A percentile compares a stretch with the other conserved stretches of the same genome.
phyloP scores from a whole-genome alignment of 2,329 filamentous ascomycete species.

The Dothideomycetes sp. region DNA sequence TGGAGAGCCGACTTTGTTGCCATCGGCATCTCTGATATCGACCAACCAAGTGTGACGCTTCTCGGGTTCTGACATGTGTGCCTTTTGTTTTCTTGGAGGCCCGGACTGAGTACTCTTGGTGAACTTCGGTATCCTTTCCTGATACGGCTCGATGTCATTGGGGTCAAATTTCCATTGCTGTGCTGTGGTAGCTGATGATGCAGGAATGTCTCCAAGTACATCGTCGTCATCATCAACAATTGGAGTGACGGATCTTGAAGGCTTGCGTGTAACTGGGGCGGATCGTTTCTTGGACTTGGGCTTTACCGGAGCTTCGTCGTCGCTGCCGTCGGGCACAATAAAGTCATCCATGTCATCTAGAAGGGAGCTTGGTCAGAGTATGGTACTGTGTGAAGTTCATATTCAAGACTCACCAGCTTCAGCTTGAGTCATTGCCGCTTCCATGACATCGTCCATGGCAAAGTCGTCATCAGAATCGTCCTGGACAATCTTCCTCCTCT shows the following conservation, averaged over 20 bases:
- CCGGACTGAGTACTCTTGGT: conserved; percentile 16
- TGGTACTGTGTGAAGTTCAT: background rate
- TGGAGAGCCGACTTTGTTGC: conserved; percentile 63
- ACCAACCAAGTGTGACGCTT: conserved; percentile 85
- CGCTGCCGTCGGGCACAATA: conserved; percentile 75
- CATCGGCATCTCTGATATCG: conserved; percentile 73
- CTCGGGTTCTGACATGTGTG: conserved; percentile 71
- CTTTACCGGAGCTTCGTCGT: conserved; percentile 60
- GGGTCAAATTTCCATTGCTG: conserved; percentile 72
- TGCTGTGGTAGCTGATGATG: conserved; percentile 49
- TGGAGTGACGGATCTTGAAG: conserved; percentile 35
- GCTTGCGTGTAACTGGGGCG: conserved; percentile 41
- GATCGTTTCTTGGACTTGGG: conserved; percentile 35
- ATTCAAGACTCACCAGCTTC: conserved; percentile 44
- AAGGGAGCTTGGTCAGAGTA: conserved; percentile 14
- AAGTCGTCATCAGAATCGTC: conserved; percentile 60
- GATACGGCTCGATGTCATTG: conserved; percentile 39
- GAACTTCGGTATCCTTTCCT: conserved; percentile 12
- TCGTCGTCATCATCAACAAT: conserved; percentile 37
- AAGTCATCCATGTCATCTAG: conserved; percentile 77
- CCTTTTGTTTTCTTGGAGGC: conserved; percentile 45
- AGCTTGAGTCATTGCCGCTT: conserved; percentile 44
- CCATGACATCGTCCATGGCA: conserved; percentile 44
- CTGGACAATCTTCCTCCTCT: conserved; percentile 53
- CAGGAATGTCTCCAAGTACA: conserved; percentile 22